Evolutionary conservation across 495 filamentous ascomycete genomes (phyloP), one percentile per base, ranked within the genome.

Genomic region (Annulohypoxylon maeteangense): DNA sequence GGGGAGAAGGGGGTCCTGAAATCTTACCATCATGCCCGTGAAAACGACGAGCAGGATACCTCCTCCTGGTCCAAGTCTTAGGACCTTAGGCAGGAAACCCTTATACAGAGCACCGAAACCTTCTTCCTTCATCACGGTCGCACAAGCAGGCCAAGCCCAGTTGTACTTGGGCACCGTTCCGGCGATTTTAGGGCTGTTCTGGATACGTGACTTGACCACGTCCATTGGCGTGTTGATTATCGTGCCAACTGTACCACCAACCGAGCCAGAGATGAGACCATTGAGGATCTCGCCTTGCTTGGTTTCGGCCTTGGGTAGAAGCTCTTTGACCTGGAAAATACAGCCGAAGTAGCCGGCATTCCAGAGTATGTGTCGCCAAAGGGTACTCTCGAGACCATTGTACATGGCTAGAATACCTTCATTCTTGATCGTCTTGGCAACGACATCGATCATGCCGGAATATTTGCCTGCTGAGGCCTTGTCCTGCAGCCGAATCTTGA

Each of bases 331-430:
- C 82, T 99, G 95, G 87, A 93, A 94, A 81, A 99, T 99, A 82
- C 93, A 94, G 74, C 95, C 95, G 79, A 99, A 99, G 85, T 99
- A 99, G 48, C 95, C 95, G 7, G 92, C 87, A 80, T 99, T 99
- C 95, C 95, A 99, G 63, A 98, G 86, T 59, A 98, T 88, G 82
- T 99, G 95, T 70, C 95, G 91, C 95, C 95, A 99, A 78, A 98
- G 83, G 25, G 95, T 99, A 40, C 91, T 93, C 81, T 99, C 95
- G 40, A 99, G 89, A 23, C 95, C 95, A 79, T 97, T 96, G 87
- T 99, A 99, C 82, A 99, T 83, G 60, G 94, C 92, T 63, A 98
- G 80, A 6, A 91, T 82, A 12, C 95, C 95, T 81, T 99, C 95
- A 59, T 89, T 85, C 74, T 87, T 85, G 34, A 98, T 86, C 36